Evolutionary conservation across 1,139 yeast genomes (phyloP), one percentile per base, ranked within the genome.

Genomic region (Geotrichum europaeum): DNA sequence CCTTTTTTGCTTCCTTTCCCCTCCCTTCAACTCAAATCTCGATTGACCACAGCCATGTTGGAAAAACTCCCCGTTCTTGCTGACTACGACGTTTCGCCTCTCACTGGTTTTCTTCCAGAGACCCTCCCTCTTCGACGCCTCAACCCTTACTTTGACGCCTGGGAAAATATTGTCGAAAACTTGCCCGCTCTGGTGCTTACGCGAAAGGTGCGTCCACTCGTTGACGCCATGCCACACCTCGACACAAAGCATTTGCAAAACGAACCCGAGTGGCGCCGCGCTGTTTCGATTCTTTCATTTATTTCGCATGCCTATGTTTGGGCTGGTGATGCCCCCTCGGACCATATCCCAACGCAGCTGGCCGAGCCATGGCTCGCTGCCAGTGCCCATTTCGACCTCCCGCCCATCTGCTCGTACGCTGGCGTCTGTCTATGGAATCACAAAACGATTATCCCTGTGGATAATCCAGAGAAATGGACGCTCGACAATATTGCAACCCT

Each of bases 381-480:
- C 0, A 76, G 89, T 15, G 82, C 83, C 2, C 72, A 77, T 34
- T 78, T 92, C 63, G 85, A 88, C 51, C 76, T 92, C 24, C 96
- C 97, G 1, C 96, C 97, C 0, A 75, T 92, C 53, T 91, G 90
- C 25, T 89, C 97, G 0, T 92, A 91, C 71, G 91, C 97, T 9
- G 87, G 94, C 0, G 78, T 90, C 63, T 86, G 96, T 65, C 81
- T 92, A 57, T 92, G 97, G 97, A 92, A 92, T 71, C 90, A 84
- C 77, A 82, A 81, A 65, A 81, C 83, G 57, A 83, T 87, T 34
- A 71, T 86, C 13, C 86, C 87, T 0, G 68, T 74, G 7, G 74
- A 71, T 4, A 73, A 71, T 15, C 75, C 71, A 1, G 76, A 74
- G 22, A 78, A 75, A 0, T 75, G 79, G 72, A 74, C 72, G 51